Evolutionary conservation across 1,139 yeast species (phyloP).

Genomic region (Scheffersomyces stambukii): DNA sequence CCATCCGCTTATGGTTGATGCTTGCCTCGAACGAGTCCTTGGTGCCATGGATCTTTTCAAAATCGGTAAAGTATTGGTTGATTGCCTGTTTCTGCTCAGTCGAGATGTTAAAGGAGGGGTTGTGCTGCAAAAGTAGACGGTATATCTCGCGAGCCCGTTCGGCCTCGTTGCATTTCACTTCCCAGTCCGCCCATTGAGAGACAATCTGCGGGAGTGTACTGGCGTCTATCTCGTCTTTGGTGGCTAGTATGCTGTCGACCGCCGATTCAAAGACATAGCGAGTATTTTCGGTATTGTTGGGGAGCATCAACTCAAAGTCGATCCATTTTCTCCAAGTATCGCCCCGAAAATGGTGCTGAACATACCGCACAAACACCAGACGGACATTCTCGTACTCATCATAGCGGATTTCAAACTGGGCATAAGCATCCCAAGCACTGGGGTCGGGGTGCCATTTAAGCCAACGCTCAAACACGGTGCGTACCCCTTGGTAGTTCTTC

Average conservation of each 20-base stretch:
- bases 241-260: conserved; percentile 46
- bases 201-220: conserved; percentile 26
- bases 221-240: conserved; percentile 15
- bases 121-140: conserved; percentile 40
- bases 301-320: conserved; percentile 30
- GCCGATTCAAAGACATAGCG: conserved; percentile 68
- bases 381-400: conserved; percentile 58
- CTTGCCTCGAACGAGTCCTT: conserved; percentile 49
- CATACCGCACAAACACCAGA: conserved; percentile 52
- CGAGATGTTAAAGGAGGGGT: conserved; percentile 29
- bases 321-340: conserved; percentile 60
- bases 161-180: conserved; percentile 54
- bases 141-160: conserved; percentile 69
- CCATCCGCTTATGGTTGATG: conserved; percentile 49
- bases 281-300: conserved; percentile 19
- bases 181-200: conserved; percentile 69
- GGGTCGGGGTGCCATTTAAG: conserved; percentile 65
- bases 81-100: conserved; percentile 35
- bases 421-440: conserved; percentile 71
- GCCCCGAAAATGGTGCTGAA: conserved; percentile 47
- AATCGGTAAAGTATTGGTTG: conserved; percentile 48
- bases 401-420: conserved; percentile 68
- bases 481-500: conserved; percentile 57
- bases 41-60: conserved; percentile 65
- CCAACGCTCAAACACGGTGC: conserved; percentile 78